Evolutionary conservation across 2,329 filamentous ascomycete species (phyloP).

Genomic region (Fusarium staphyleae): DNA sequence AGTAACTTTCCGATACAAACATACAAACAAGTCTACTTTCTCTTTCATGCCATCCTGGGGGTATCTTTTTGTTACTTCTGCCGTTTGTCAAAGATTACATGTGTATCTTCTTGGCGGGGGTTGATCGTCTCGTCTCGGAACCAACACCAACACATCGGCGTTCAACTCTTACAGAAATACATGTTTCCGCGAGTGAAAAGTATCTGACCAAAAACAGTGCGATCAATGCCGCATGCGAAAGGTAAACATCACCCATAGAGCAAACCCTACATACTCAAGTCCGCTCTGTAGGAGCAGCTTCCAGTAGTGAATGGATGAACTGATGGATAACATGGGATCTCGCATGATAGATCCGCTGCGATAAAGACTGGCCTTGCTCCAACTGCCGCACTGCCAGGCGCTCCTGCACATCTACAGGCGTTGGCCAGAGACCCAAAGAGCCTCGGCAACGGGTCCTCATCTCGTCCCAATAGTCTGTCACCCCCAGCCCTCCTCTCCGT

Average conservation of each 20-base stretch:
- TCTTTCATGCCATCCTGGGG: background rate
- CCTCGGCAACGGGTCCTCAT: slow-evolving; percentile 64
- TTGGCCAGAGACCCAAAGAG: slow-evolving; percentile 62
- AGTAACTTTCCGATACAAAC: slow-evolving; percentile 26
- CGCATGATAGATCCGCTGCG: slow-evolving; percentile 60
- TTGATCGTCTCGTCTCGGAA: background rate
- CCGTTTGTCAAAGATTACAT: background rate
- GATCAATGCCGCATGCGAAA: slow-evolving; percentile 55
- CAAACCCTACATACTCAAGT: background rate
- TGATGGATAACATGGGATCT: slow-evolving; percentile 30
- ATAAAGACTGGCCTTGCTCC: slow-evolving; percentile 64
- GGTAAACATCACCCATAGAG: slow-evolving; percentile 41
- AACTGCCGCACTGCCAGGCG: slow-evolving; percentile 63
- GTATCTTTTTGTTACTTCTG: background rate
- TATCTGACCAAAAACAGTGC: slow-evolving; percentile 45
- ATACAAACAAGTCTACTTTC: too few relatives aligned
- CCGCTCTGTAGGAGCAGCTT: background rate
- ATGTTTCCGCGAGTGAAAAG: slow-evolving; percentile 2
- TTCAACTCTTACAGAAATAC: background rate
- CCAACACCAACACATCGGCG: background rate
- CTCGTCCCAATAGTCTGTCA: slow-evolving; percentile 65
- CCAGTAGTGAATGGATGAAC: too few relatives aligned
- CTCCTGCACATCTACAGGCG: slow-evolving; percentile 61
- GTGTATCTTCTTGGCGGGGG: background rate
- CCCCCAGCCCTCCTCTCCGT: background rate